These are phyloP conservation scores for Thalassiosira exigua DNA, from an alignment of 352 stramenopile genomes.

Conservation along the genomic window DNA sequence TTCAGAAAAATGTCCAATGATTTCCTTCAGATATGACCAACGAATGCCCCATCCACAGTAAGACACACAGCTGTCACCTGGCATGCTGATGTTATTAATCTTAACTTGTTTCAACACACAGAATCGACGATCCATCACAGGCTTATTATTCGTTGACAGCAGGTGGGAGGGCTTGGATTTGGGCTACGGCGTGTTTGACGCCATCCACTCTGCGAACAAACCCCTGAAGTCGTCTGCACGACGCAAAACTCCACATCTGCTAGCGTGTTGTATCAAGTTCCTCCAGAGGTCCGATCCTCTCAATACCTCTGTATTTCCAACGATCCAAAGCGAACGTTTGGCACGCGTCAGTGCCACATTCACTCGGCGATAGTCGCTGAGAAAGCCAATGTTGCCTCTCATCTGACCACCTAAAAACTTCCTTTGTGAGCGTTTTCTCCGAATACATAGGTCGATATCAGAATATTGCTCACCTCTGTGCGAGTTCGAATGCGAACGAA, in stretches of 20 bases:
- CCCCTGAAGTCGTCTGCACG: neutral
- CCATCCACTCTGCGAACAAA: neutral
- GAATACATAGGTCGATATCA: no score
- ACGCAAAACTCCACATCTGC: slow-evolving; percentile 19
- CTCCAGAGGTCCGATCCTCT: slow-evolving; percentile 41
- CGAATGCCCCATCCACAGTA: no score
- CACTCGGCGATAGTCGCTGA: slow-evolving; percentile 86
- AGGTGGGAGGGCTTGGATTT: no score
- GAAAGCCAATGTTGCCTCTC: slow-evolving; percentile 83
- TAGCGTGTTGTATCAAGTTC: slow-evolving; percentile 43
- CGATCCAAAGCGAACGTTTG: slow-evolving; percentile 80
- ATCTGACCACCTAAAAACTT: slow-evolving; percentile 23
- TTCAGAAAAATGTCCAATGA: no score
- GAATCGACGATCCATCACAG: no score
- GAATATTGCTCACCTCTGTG: slow-evolving; percentile 20
- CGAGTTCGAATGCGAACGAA: slow-evolving; percentile 83
- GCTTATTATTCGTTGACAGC: no score
- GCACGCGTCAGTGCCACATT: slow-evolving; percentile 88
- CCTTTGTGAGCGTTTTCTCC: no score
- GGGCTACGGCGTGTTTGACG: no score
- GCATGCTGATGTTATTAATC: neutral
- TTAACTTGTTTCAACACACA: no score
- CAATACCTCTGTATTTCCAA: slow-evolving; percentile 56
- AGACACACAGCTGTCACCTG: no score
- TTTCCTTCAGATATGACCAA: no score